These are phyloP conservation scores for Penicillium olsonii DNA, from an alignment of 2,329 filamentous ascomycete species.

Conservation along the genomic window DNA sequence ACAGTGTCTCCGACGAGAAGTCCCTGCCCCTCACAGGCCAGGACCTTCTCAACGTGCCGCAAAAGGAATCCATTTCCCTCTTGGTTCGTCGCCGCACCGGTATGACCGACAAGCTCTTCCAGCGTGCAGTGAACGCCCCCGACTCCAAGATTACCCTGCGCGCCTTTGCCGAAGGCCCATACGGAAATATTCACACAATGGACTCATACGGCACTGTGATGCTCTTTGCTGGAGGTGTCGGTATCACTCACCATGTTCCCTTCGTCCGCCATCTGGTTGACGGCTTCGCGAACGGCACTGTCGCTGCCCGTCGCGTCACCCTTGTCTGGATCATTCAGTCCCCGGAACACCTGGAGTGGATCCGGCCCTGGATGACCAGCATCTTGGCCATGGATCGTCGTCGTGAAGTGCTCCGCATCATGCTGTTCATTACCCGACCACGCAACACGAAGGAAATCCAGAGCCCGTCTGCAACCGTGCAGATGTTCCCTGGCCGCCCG, in stretches of 20 bases:
- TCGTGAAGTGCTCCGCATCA: slow-evolving; percentile 78
- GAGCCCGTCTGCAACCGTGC: slow-evolving; percentile 75
- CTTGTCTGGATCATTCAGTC: slow-evolving; percentile 93
- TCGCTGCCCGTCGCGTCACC: slow-evolving; percentile 77
- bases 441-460: slow-evolving; percentile 79
- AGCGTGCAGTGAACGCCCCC: slow-evolving; percentile 61
- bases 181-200: slow-evolving; percentile 78
- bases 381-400: slow-evolving; percentile 79
- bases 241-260: slow-evolving; percentile 92
- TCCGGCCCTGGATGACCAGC: slow-evolving; percentile 78
- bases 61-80: slow-evolving; percentile 69
- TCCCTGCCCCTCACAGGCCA: slow-evolving; percentile 49
- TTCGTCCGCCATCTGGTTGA: slow-evolving; percentile 77
- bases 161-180: slow-evolving; percentile 86
- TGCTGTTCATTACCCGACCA: slow-evolving; percentile 87
- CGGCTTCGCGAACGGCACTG: slow-evolving; percentile 68
- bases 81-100: slow-evolving; percentile 85
- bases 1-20: slow-evolving; percentile 47
- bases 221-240: slow-evolving; percentile 87
- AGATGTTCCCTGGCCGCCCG: slow-evolving; percentile 88
- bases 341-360: slow-evolving; percentile 88
- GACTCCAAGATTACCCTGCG: slow-evolving; percentile 61
- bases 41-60: slow-evolving; percentile 50
- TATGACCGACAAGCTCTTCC: slow-evolving; percentile 79
- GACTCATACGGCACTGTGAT: slow-evolving; percentile 91